Base-by-base conservation (phyloP, 1,284 basidiomycete genomes). In the Tylopilus orsonianus region DNA sequence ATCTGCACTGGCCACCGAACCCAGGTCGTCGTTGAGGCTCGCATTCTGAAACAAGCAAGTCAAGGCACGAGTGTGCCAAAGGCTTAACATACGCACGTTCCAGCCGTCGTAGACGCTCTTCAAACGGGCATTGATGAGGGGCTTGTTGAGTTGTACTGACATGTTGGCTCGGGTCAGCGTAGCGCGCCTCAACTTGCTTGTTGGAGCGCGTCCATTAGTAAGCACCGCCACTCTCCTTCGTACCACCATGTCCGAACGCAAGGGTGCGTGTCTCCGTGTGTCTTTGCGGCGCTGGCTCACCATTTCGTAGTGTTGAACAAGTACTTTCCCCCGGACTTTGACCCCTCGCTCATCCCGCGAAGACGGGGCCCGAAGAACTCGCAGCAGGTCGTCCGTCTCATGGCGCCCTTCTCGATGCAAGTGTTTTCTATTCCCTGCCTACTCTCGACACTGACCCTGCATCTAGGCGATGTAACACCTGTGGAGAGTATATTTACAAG, bases 371-470 rank as follows among this genome's bases (percentile, higher is more conserved):
- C 88, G 48, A 94, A 90, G 77, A 96, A 97, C 69, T 85, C 87
- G 16, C 96, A 98, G 67, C 92, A 96, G 72, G 90, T 94, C 48
- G 94, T 99, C 54, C 91, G 95, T 78, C 81, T 99, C 40, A 99
- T 99, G 96, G 95, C 97, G 6, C 96, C 96, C 0, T 99, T 97
- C 70, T 95, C 92, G 13, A 99, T 99, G 96, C 83, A 57, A 45
- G 79, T 71, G 10, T 45, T 34, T 20, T 19, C 53, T n/a, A 4
- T 32, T 35, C 19, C 8, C 29, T 18, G 3, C 13, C 6, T 30
- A 26, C 34, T 10, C 36, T 18, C 12, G 33, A 14, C 43, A 2
- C 49, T 52, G 7, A 57, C 44, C 46, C n/a, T 18, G 14, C 37
- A 33, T 20, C 18, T 42, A 89, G 87, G 87, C 83, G 91, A 61